Percentiles rank a stretch among this genome's conserved stretches.
Conservation (phyloP, 2,329 filamentous ascomycete species). For the Davidsoniella australis region DNA sequence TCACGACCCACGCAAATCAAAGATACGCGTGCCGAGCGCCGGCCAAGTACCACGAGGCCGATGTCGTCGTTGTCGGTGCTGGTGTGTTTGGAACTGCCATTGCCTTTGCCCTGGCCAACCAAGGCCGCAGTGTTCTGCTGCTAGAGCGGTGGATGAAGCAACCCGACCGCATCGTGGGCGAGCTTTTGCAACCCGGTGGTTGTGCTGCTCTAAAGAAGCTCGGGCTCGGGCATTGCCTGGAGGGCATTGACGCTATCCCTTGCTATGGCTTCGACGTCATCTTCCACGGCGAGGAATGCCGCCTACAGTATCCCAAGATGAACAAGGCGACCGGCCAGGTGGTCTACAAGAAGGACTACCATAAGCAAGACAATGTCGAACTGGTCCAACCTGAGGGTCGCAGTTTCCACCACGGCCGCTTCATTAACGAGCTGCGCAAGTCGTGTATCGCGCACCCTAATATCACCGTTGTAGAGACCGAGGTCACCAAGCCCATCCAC, state of each 20-base stretch:
- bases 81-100: conserved; percentile 79
- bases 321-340: conserved; percentile 28
- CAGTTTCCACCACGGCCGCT: conserved; percentile 85
- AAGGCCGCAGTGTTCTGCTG: conserved; percentile 78
- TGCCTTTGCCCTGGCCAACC: conserved; percentile 68
- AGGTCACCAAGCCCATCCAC: conserved; percentile 58
- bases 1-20: background rate
- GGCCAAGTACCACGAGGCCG: conserved; percentile 42
- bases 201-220: conserved; percentile 64
- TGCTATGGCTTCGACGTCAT: conserved; percentile 79
- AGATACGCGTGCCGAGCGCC: conserved; percentile 4
- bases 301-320: conserved; percentile 62
- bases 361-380: conserved; percentile 17
- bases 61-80: conserved; percentile 83
- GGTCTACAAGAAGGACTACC: conserved; percentile 18
- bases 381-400: conserved; percentile 48
- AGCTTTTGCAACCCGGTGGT: conserved; percentile 85
- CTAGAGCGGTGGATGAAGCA: conserved; percentile 81
- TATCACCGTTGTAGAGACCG: conserved; percentile 81
- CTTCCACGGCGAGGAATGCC: conserved; percentile 56
- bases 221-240: conserved; percentile 65
- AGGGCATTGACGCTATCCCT: conserved; percentile 71
- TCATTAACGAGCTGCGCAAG: conserved; percentile 65
- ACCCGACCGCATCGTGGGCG: conserved; percentile 89
- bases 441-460: conserved; percentile 62